Base-by-base conservation (phyloP, 2,329 filamentous ascomycete genomes). In the Colletotrichum caudatum region DNA sequence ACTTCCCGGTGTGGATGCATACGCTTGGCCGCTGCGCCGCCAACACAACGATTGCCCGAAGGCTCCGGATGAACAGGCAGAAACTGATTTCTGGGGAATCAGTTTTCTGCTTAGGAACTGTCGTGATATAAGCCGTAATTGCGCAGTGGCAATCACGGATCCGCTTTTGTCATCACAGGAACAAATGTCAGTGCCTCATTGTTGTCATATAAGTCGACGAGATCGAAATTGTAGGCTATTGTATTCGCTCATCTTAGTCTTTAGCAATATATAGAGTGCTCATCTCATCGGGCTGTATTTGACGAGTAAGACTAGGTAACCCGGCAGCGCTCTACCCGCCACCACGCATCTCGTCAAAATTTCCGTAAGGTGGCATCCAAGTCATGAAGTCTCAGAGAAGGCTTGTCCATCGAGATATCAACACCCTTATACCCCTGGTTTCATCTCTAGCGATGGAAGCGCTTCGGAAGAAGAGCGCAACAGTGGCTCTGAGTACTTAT, bases 381-480 rank as follows among this genome's bases (percentile, higher is more conserved):
- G 48, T 56, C 2, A 11, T 46, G 9, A 37, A 33, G 5, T 56
- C 62, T 1, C 67, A 63, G 8, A 54, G 53, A 33, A 54, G 35
- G 20, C 54, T 37, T 1, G 56, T 66, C 20, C 56, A 70, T 35
- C 46, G 23, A 1, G 50, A 39, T 8, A 18, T 70, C 56, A 57
- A 70, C 7, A 56, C 33, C 2, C 48, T 57, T 4, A 57, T 66
- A 20, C 67, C 67, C 5, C 37, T 50, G n/a, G 18, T 66, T 6
- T 70, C 56, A 8, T 57, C n/a, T 12, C 14, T 29, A 6, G 67
- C 63, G 9, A 56, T 50, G 33, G 63, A 70, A 20, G 67, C 67
- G 5, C 41, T 66, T 26, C 37, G 48, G 4, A 53, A 50, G 6
- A 66, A 44, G 57, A 61, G 44, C 20, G 35, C 35, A 16, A 16